Evolutionary conservation across 78 protist genomes (phyloP), one percentile per base, ranked within the genome.

Genomic region (Chrysochromulina parva): DNA sequence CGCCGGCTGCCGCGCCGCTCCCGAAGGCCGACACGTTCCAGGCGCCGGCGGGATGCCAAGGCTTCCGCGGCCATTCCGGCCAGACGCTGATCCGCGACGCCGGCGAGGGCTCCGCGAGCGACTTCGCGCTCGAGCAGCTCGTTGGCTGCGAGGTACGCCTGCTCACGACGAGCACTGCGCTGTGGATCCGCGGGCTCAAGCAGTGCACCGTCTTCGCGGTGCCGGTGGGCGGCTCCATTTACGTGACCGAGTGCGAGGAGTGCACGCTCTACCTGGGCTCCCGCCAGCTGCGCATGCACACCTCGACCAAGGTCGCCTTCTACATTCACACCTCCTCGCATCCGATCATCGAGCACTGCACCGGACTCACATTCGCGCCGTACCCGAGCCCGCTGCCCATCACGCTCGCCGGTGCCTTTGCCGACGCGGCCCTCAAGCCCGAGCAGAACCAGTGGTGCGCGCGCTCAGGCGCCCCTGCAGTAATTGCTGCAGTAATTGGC

Each of bases 321-420:
- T 92, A 92, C 48, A 71, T 92, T 17, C 89, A 90, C 66, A 38
- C 89, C 85, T 38, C 84, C 57, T 69, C 89, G 59, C 22, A 88
- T 22, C 94, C 94, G 22, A 92, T 92, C 76, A 92, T 92, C 71
- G 94, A 92, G 73, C 57, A 55, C 38, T 90, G 90, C 59, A 7
- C 69, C 48, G 55, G 10, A 0, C 26, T 92, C 52, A 26, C 52
- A 28, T 90, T 92, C 24, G 91, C 94, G 52, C 94, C 94, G 24
- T 92, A 92, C 89, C 28, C 28, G 52, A 38, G 38, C 38, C 6
- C 57, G 48, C 38, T 28, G 65, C 38, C 38, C 38, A 17, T 2
- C 14, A 20, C 10, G 16, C 1, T 17, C 53, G 17, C 38, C 16
- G 66, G 16, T 16, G 58, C 57, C 16, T 11, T 90, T 69, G 65